Conservation (phyloP, 257 asterid species). For the Galeopsis tetrahit region DNA sequence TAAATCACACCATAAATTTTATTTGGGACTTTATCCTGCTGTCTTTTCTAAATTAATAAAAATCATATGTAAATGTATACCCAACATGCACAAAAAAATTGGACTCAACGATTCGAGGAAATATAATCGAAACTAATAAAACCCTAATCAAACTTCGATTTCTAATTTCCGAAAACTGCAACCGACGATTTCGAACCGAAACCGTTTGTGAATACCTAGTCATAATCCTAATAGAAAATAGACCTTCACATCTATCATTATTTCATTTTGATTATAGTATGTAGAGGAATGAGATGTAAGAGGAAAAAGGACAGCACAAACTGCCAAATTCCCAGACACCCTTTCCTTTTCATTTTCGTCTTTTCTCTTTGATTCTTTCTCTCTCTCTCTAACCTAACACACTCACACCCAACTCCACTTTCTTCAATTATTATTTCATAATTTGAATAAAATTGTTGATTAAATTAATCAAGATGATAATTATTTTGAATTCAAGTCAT, state of each 20-base stretch:
- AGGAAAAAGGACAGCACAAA: conserved; percentile 45
- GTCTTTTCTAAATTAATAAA: no score
- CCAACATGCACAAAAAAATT: no score
- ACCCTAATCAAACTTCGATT: no score
- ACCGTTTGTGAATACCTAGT: no score
- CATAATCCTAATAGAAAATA: conserved; percentile 21
- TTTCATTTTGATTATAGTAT: conserved; percentile 24
- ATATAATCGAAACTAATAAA: no score
- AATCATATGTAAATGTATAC: no score
- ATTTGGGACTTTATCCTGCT: no score
- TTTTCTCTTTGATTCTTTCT: conserved; percentile 17
- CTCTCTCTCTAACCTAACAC: neutral
- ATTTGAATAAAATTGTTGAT: conserved; percentile 6
- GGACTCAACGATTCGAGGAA: no score
- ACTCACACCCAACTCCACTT: conserved; percentile 29
- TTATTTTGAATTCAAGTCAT: conserved; percentile 25
- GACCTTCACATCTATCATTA: neutral
- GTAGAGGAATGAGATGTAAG: conserved; percentile 34
- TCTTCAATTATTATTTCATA: conserved; percentile 16
- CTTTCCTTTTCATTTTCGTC: conserved; percentile 30
- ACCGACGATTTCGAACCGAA: no score
- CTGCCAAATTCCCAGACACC: conserved; percentile 45
- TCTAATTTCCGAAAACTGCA: no score
- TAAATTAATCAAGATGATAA: conserved; percentile 17
- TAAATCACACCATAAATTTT: no score